Evolutionary conservation across 164 flowering plant genomes (phyloP), one percentile per base, ranked within the genome.

Genomic region (Chloranthus sessilifolius): DNA sequence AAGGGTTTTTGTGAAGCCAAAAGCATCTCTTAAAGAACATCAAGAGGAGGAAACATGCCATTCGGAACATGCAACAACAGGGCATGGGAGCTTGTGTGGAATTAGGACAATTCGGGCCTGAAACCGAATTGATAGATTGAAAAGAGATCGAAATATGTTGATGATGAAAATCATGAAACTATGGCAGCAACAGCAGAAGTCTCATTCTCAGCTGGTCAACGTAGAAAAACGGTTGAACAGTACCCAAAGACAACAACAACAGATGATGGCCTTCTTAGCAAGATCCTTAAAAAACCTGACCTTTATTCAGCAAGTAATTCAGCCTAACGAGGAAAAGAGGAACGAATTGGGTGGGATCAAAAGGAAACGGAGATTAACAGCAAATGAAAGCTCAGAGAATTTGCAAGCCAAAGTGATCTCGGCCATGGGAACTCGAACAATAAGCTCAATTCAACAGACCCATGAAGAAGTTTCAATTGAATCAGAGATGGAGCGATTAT

Each of bases 1-100:
- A 87, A 56, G 85, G 82, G 26, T 87, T 90, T 59, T 51, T 86
- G 28, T 75, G 79, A 54, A 95, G 97, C 21, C 87, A 90, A 53
- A 80, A 66, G 74, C 87, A 84, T 59, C 68, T 90, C n/a, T 45
- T 90, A 71, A 90, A 75, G 70, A 76, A 61, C 15, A 90, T 90
- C 51, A 83, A 65, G 67, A 73, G 95, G 69, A 76, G 85, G 49
- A 71, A 76, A 50, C 47, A 76, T 42, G 66, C 46, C 14, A 2
- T 61, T 11, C 78, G 66, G 23, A 56, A 43, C 38, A 20, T 31
- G 2, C 76, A 59, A 19, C 76, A 71, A 6, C 64, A 62, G 28
- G 64, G 47, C 54, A 37, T 36, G 12, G 65, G 56, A 11, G 53
- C 78, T 26, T 81, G 80, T 65, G 61, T 79, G 16, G 90, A 86